A percentile compares a stretch with the other conserved stretches of the same genome.
Conservation (phyloP, 768 basidiomycete species). For the Tylopilus balloui region DNA sequence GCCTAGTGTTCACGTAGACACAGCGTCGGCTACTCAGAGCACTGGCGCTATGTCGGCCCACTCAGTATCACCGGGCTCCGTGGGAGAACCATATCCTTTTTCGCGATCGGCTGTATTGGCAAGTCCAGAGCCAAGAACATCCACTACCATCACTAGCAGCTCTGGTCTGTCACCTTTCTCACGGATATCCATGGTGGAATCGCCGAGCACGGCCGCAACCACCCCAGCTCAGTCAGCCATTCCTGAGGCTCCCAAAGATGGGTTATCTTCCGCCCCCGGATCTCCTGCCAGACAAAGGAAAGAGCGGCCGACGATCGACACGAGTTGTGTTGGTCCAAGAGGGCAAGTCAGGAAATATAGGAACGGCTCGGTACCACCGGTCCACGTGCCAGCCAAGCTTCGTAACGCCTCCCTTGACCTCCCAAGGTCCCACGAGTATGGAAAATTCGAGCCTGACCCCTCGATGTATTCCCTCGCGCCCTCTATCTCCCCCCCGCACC, state of each 20-base stretch:
- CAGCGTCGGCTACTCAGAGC: constrained; percentile 23
- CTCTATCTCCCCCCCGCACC: constrained; percentile 22
- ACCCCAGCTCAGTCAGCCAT: constrained; percentile 25
- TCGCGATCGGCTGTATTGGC: constrained; percentile 16
- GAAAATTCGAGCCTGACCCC: constrained; percentile 25
- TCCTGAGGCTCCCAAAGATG: constrained; percentile 15
- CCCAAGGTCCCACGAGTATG: constrained; percentile 22
- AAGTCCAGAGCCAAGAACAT: constrained; percentile 25
- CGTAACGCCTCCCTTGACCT: constrained; percentile 31
- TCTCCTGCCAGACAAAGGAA: constrained; percentile 23
- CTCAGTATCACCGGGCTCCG: constrained; percentile 12
- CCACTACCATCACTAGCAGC: constrained; percentile 24
- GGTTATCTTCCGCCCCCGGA: constrained; percentile 11
- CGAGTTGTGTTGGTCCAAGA: constrained; percentile 30
- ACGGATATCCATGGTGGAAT: constrained; percentile 23
- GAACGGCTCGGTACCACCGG: constrained; percentile 31
- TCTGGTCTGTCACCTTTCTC: constrained; percentile 28
- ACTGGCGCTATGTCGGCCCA: constrained; percentile 10
- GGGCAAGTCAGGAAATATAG: constrained; percentile 31
- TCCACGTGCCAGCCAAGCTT: constrained; percentile 26
- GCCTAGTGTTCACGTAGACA: constrained; percentile 29
- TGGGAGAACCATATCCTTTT: constrained; percentile 23
- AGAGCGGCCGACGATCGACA: constrained; percentile 31
- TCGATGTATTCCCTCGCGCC: constrained; percentile 31
- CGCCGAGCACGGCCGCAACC: constrained; percentile 25